These are phyloP conservation scores for Boletus pseudopeckii DNA, from an alignment of 768 basidiomycete species.

Conservation along the genomic window DNA sequence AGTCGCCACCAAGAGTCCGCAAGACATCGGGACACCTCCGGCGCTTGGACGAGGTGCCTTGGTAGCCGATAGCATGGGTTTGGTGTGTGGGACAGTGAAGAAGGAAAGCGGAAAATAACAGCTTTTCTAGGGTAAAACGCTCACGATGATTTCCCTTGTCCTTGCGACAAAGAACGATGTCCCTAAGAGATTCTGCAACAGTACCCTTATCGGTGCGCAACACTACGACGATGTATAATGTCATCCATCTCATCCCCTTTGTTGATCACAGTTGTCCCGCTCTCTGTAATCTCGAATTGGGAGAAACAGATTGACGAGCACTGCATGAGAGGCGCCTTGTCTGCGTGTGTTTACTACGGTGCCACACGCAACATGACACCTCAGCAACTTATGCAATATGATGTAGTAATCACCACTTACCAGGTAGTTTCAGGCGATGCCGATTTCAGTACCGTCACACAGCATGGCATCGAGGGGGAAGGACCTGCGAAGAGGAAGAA, in stretches of 20 bases:
- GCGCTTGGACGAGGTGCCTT: conserved; percentile 79
- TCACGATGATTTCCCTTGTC: conserved; percentile 82
- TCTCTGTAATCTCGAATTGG: conserved; percentile 87
- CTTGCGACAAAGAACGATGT: conserved; percentile 71
- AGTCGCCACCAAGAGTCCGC: conserved; percentile 84
- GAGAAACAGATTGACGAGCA: conserved; percentile 81
- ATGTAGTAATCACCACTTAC: conserved; percentile 84
- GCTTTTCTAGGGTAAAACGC: conserved; percentile 73
- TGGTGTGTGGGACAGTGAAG: conserved; percentile 31
- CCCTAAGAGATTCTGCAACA: conserved; percentile 51
- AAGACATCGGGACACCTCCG: conserved; percentile 49
- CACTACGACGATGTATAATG: neutral
- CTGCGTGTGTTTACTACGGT: conserved; percentile 69
- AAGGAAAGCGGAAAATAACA: conserved; percentile 1
- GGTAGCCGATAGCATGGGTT: conserved; percentile 87
- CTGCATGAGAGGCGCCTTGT: conserved; percentile 49
- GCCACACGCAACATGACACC: conserved; percentile 56
- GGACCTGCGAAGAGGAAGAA: conserved; percentile 51
- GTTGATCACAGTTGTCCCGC: conserved; percentile 58
- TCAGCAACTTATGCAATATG: conserved; percentile 59
- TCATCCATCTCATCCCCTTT: neutral
- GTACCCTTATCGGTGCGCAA: conserved; percentile 74
- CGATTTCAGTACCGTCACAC: conserved; percentile 19
- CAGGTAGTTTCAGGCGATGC: conserved; percentile 63
- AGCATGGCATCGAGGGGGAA: conserved; percentile 14